Evolutionary conservation across 371 early-diverging fungal genomes (phyloP).

Genomic region (Spraguea lophii): DNA sequence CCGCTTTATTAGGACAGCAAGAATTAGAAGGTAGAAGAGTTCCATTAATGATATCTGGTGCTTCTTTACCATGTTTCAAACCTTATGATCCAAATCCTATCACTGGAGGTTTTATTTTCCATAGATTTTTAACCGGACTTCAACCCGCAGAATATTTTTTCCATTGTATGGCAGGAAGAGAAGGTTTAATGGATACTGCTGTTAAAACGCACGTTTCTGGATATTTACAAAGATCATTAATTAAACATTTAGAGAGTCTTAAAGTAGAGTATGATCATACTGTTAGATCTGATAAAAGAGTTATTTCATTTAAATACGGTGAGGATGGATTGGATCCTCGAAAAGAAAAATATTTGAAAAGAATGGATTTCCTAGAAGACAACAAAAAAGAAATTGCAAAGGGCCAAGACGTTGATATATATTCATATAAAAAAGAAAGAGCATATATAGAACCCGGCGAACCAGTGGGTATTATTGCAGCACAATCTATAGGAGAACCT

Average conservation of each 20-base stretch:
- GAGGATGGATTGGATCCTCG: constrained; percentile 92
- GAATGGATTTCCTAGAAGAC: constrained; percentile 55
- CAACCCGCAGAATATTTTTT: constrained; percentile 64
- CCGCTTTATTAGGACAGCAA: constrained; percentile 90
- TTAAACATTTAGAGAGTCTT: constrained; percentile 92
- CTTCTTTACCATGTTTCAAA: constrained; percentile 77
- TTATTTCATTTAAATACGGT: constrained; percentile 92
- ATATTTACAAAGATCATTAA: constrained; percentile 93
- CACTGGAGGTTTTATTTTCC: constrained; percentile 87
- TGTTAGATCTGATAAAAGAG: constrained; percentile 78
- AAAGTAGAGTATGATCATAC: constrained; percentile 82
- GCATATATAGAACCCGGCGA: constrained; percentile 77
- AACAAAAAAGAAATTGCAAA: constrained; percentile 43
- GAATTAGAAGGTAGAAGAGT: constrained; percentile 95
- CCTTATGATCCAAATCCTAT: constrained; percentile 54
- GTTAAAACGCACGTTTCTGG: constrained; percentile 97
- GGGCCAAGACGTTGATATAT: neutral
- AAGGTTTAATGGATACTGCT: constrained; percentile 98
- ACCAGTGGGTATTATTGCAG: constrained; percentile 88
- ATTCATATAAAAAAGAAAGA: constrained; percentile 4
- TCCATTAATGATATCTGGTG: constrained; percentile 83
- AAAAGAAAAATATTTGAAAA: constrained; percentile 57
- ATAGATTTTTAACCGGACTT: constrained; percentile 96
- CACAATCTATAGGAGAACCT: constrained; percentile 97
- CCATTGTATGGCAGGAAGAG: constrained; percentile 98